Evolutionary conservation across 2,329 filamentous ascomycete species (phyloP), one percentile per base, ranked within the genome.

Genomic region (Curvularia sp.): DNA sequence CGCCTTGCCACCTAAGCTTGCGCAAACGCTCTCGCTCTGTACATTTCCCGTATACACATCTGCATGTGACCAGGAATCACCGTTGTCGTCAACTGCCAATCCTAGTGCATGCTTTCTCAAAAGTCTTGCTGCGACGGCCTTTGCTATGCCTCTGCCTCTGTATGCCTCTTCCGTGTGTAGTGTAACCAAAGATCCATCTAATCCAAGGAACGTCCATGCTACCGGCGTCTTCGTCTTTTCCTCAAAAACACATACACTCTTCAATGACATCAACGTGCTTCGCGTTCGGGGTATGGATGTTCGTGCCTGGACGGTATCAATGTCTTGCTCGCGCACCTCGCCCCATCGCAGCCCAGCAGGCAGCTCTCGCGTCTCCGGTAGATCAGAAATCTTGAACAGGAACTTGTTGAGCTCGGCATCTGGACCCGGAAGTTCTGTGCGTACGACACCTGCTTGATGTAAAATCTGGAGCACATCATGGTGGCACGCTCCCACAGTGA

Each of bases 141-240:
- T 89, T 1, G 88, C 89, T 28, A 91, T 75, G 0, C 89, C 89
- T 41, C 77, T 80, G 0, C 87, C 83, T 28, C 89, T 83, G 64
- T 85, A 89, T 1, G 79, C 73, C 9, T 80, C 79, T 72, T 89
- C 87, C 52, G 84, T 86, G 70, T 89, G 85, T 34, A 90, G 73
- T 28, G 83, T 84, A 10, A 81, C 84, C 15, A 89, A 71, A n/a
- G 84, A 86, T 0, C 83, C 87, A 67, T 90, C 88, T 2, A 83
- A 77, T 0, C 86, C 87, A 76, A 80, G 66, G 53, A 91, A 89
- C 0, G 83, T 84, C 89, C 89, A 92, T 0, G 87, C 86, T 5
- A 91, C 76, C 0, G 83, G 81, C 1, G 77, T 81, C 1, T 79
- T 80, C 72, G 69, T 57, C 76, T 66, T 25, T 84, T 71, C 12